phyloP scores from a whole-genome alignment of 2,329 filamentous ascomycete species.

The Trichoderma oligosporum region DNA sequence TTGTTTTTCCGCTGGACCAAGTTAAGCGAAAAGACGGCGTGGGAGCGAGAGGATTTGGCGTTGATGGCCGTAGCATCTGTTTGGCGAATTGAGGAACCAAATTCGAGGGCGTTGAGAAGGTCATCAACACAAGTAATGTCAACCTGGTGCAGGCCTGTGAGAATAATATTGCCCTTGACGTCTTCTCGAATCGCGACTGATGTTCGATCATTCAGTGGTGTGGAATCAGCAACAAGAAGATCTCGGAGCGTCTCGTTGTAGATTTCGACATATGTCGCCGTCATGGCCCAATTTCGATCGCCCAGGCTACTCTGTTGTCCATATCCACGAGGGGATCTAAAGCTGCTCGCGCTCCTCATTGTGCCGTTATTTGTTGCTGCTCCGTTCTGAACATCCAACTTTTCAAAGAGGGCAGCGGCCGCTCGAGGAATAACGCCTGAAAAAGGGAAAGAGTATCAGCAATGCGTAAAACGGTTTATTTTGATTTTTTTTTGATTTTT shows the following conservation, averaged over 20 bases:
- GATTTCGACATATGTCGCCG: slow-evolving; percentile 93
- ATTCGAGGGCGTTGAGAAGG: slow-evolving; percentile 80
- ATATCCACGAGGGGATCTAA: slow-evolving; percentile 76
- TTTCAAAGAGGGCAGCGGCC: slow-evolving; percentile 81
- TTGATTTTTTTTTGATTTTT: too few relatives aligned
- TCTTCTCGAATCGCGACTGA: slow-evolving; percentile 93
- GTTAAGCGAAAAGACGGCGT: slow-evolving; percentile 95
- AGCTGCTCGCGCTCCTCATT: slow-evolving; percentile 49
- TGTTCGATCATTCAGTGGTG: slow-evolving; percentile 65
- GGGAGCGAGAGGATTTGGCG: slow-evolving; percentile 93
- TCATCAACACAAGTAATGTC: slow-evolving; percentile 90
- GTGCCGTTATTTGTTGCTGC: slow-evolving; percentile 41
- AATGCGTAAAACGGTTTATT: too few relatives aligned
- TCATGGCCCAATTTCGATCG: slow-evolving; percentile 85
- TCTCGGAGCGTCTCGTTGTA: slow-evolving; percentile 97
- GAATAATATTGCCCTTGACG: slow-evolving; percentile 85
- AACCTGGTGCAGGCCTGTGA: slow-evolving; percentile 84
- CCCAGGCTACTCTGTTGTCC: slow-evolving; percentile 42
- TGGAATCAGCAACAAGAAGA: slow-evolving; percentile 73
- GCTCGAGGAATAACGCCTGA: slow-evolving; percentile 93
- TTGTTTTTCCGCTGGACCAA: slow-evolving; percentile 78
- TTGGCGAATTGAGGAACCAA: slow-evolving; percentile 90
- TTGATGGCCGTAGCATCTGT: slow-evolving; percentile 97
- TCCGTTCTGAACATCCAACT: slow-evolving; percentile 63
- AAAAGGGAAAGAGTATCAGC: slow-evolving; percentile 10